Evolutionary conservation across 306 rosid species (phyloP).

Genomic region (Quercus rubra): DNA sequence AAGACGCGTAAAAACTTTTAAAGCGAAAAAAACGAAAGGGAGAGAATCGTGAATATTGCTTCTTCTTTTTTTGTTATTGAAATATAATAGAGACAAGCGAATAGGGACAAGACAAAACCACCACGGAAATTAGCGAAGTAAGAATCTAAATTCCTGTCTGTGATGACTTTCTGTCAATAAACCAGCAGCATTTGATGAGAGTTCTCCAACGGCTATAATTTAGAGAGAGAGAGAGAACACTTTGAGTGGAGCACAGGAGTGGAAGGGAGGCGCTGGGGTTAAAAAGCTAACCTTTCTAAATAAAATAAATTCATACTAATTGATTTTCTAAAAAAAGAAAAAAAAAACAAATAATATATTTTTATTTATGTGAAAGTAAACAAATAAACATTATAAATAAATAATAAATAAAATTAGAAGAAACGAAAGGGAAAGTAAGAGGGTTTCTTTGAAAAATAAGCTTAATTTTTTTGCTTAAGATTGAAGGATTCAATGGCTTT

Average conservation of each 20-base stretch:
- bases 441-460: no score
- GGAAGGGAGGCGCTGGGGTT: background rate
- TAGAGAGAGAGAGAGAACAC: background rate
- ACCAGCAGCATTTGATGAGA: conserved; percentile 13
- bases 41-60: no score
- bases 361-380: no score
- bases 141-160: background rate
- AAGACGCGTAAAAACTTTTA: no score
- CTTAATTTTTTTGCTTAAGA: no score
- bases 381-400: no score
- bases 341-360: no score
- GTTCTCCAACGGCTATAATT: conserved; percentile 1
- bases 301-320: no score
- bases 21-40: background rate
- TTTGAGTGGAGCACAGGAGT: background rate
- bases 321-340: background rate
- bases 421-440: no score
- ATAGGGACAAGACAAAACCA: background rate
- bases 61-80: background rate
- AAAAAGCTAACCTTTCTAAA: background rate
- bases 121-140: background rate
- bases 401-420: no score
- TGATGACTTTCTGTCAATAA: background rate
- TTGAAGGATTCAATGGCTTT: no score
- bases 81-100: background rate